Base-by-base conservation (phyloP, 2,329 filamentous ascomycete genomes). In the Fusarium udum region DNA sequence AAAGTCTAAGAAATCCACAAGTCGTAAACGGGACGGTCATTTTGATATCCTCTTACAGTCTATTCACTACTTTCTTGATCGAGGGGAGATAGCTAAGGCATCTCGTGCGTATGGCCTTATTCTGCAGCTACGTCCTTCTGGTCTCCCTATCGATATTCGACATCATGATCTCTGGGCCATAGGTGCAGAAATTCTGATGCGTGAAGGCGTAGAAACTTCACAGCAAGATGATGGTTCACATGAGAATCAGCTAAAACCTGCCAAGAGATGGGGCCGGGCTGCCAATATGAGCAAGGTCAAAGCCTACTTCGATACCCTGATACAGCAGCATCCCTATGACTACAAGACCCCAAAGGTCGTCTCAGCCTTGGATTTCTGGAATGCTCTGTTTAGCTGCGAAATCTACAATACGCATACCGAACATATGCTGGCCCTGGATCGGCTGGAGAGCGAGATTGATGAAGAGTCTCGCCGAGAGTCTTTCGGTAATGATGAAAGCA, bases 131-230 rank as follows among this genome's bases (percentile, higher is more conserved):
- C 77, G 79, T 15, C 79, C 80, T 4, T 56, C 69, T 20, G 77
- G 79, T 34, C 61, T 82, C 53, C 83, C 84, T 12, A 85, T 95
- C 26, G 94, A 97, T 79, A 81, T 95, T 53, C 89, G 94, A 43
- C 85, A 85, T 26, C 87, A 91, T 77, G 88, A 90, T 40, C 87
- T 92, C 73, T 98, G 95, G 95, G 92, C 92, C 20, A 87, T 97
- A 49, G 95, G 94, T 2, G 94, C 93, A 5, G 95, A 97, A 82
- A 89, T 98, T 26, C 83, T 97, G 63, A 90, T 97, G 83, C 89
- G 92, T 22, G 83, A 86, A 34, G 86, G 85, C 12, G 84, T 87
- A 67, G 78, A 83, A 78, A 73, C 75, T 12, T 43, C 28, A 18
- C 60, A 28, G 24, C 64, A 63, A 32, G 64, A 74, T 58, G 48